These are phyloP conservation scores for Aureobasidium sp. DNA, from an alignment of 2,329 filamentous ascomycete genomes.

Conservation along the genomic window DNA sequence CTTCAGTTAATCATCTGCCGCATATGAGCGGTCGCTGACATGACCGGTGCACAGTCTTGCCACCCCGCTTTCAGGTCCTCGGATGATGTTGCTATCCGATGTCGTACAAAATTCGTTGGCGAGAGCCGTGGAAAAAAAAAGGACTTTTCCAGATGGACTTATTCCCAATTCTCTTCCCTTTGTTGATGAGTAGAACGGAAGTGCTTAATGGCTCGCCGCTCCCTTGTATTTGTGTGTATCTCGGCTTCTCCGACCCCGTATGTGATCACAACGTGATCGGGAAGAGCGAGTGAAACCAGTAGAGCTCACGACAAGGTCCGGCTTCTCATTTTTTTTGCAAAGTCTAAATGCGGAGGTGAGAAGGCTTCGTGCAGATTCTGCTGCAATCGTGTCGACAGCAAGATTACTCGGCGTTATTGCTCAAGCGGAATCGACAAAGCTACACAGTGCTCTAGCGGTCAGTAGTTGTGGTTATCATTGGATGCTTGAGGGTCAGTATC, in stretches of 20 bases:
- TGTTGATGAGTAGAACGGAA: background rate
- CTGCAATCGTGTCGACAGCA: background rate
- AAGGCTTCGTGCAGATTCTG: slow-evolving; percentile 3
- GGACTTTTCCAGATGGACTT: background rate
- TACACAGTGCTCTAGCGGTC: background rate
- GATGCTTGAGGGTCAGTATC: background rate
- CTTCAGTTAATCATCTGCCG: background rate
- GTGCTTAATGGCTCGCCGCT: background rate
- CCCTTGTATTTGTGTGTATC: background rate
- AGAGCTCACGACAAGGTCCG: background rate
- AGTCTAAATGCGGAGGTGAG: background rate
- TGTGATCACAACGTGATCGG: background rate
- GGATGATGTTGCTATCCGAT: background rate
- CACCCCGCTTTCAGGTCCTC: background rate
- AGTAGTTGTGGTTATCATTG: background rate
- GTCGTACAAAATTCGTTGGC: background rate
- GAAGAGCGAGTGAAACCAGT: too few species aligned
- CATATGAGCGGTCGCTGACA: slow-evolving; percentile 2
- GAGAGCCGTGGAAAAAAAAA: background rate
- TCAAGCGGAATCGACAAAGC: background rate
- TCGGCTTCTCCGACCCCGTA: background rate
- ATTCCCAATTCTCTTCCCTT: background rate
- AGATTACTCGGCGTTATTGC: too few species aligned
- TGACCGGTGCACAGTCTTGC: slow-evolving; percentile 1
- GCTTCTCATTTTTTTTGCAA: background rate